Evolutionary conservation across 2,329 filamentous ascomycete species (phyloP), one percentile per base, ranked within the genome.

Genomic region (Fusarium caatingaense): DNA sequence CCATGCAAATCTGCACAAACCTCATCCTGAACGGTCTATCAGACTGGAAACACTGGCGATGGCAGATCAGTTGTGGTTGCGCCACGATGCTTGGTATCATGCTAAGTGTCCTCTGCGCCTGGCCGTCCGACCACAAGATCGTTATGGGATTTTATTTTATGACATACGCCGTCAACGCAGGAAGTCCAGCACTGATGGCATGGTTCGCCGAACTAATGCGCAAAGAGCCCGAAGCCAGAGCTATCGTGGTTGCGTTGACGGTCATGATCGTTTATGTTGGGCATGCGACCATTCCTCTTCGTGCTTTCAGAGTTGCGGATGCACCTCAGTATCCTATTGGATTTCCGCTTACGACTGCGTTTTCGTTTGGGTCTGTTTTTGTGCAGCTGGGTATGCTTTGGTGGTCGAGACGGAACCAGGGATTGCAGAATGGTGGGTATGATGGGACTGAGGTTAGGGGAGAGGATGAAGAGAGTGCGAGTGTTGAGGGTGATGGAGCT

Each of bases 191-290:
- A 0, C 58, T 81, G 2, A 77, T 81, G 66, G 79, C 79, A 0
- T 81, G 79, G 79, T 75, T 81, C 53, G 78, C 77, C 0, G 75
- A 78, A 37, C 62, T 79, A 3, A 61, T 80, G 60, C 66, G 78
- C 18, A 78, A 77, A 16, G 79, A 80, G 42, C 79, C 79, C 3
- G 79, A 80, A 56, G 79, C 78, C 6, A 71, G 79, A 12, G 76
- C 79, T 2, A 77, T 80, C 23, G 70, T 80, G 8, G 79, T 80
- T 12, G 79, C 78, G 0, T 46, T 80, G 9, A 79, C 79, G 0
- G 77, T 81, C n/a, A 81, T 78, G 9, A 61, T 81, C 5, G 79
- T 81, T 1, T 81, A 81, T 30, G 65, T 80, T 4, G 80, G 80
- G 0, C 79, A 81, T 18, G 79, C 79, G 3, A 81, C 80, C 0